Evolutionary conservation across 139 green algal species (phyloP), one percentile per base, ranked within the genome.

Genomic region (Raphidocelis subcapitata): DNA sequence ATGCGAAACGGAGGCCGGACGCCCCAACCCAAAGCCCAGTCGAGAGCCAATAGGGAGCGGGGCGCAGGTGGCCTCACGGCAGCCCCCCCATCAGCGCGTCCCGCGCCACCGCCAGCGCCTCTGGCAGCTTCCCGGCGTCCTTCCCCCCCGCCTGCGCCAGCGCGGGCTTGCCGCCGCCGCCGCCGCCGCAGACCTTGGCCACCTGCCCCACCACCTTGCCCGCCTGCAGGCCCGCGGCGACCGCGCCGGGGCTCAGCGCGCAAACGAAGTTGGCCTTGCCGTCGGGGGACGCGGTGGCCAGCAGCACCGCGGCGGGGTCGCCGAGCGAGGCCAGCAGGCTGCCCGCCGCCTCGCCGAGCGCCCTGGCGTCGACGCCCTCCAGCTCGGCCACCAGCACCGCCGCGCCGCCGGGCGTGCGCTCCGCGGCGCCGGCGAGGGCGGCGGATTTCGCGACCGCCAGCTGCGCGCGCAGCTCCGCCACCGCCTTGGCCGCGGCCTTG

Each of bases 91-190:
- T 67, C 60, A 90, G 29, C 56, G 68, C 71, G 51, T 73, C 62
- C 23, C 69, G 21, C 15, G 74, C 86, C 66, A 86, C 64, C 57
- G 71, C 66, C 74, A 92, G 70, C 24, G 85, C 83, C 66, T 88
- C 79, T 2, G 14, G 51, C 59, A 90, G 68, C 67, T 88, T 82
- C 33, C 67, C 75, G 0, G 85, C 81, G 62, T 94, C 86, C 75
- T 91, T 91, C 15, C 91, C 94, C 26, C 94, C 94, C 46, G 94
- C 93, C 69, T 97, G 92, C 2, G 94, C 94, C 29, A 97, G 76
- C 32, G 84, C 89, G 2, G 94, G 92, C 75, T 91, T 87, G 28
- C 94, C 94, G 24, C 94, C 94, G 24, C 94, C 94, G 3, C 92
- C 92, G 4, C 94, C 94, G 1, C 92, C 92, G 74, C 94, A 98